Evolutionary conservation across 2,329 filamentous ascomycete species (phyloP).

Genomic region (Ramularia endophylla): DNA sequence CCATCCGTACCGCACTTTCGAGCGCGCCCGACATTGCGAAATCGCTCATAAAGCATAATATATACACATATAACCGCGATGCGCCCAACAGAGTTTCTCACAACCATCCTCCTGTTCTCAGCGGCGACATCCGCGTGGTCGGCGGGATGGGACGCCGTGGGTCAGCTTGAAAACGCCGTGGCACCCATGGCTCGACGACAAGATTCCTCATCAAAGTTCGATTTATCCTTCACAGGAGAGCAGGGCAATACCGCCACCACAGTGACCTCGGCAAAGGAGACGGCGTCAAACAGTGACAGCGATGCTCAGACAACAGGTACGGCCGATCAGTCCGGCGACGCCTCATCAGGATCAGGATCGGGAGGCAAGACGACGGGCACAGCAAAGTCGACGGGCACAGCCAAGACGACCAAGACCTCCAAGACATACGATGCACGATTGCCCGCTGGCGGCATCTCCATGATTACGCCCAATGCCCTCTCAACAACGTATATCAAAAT

Average conservation of each 20-base stretch:
- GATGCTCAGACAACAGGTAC: conserved; percentile 6
- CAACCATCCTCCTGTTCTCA: conserved; percentile 28
- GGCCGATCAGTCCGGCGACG: conserved; percentile 4
- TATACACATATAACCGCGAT: conserved; percentile 21
- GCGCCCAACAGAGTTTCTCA: conserved; percentile 29
- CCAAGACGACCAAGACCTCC: conserved; percentile 18
- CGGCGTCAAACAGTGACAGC: conserved; percentile 15
- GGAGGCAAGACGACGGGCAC: conserved; percentile 15
- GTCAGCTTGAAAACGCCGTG: conserved; percentile 24
- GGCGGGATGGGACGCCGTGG: conserved; percentile 21
- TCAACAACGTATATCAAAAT: conserved; percentile 57
- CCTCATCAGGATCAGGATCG: conserved; percentile 9
- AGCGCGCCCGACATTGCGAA: too few species aligned
- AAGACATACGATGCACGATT: conserved; percentile 48
- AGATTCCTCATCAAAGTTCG: conserved; percentile 17
- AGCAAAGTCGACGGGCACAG: conserved; percentile 17
- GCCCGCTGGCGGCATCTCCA: conserved; percentile 54
- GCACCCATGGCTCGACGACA: conserved; percentile 24
- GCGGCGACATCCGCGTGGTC: conserved; percentile 27
- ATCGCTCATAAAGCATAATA: too few species aligned
- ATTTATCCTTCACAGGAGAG: conserved; percentile 17
- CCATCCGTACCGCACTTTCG: too few species aligned
- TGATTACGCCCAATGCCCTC: conserved; percentile 53
- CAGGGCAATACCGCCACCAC: conserved; percentile 25
- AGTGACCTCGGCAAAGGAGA: conserved; percentile 12